These are phyloP conservation scores for Epichloe sibirici DNA, from an alignment of 2,329 filamentous ascomycete genomes.

Conservation along the genomic window DNA sequence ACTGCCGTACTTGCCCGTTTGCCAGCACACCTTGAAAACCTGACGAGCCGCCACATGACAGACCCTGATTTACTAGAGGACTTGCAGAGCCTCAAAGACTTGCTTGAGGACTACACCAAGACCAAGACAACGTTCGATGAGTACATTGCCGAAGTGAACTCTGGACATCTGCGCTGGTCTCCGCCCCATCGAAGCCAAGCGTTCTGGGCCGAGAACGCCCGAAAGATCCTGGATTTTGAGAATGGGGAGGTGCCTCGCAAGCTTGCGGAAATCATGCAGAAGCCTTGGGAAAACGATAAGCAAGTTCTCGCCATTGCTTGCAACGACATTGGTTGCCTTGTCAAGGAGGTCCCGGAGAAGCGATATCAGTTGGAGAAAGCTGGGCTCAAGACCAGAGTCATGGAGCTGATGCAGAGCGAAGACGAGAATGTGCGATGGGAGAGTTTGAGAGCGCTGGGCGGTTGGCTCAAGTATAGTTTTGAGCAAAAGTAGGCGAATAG, in stretches of 20 bases:
- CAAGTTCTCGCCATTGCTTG: slow-evolving; percentile 86
- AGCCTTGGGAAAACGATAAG: slow-evolving; percentile 66
- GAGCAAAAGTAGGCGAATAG: slow-evolving; percentile 24
- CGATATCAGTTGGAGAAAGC: slow-evolving; percentile 68
- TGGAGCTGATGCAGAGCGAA: slow-evolving; percentile 84
- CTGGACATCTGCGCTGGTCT: slow-evolving; percentile 84
- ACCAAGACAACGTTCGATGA: slow-evolving; percentile 74
- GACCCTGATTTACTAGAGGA: slow-evolving; percentile 55
- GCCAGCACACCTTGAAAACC: slow-evolving; percentile 52
- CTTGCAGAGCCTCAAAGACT: slow-evolving; percentile 45
- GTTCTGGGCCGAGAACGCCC: slow-evolving; percentile 88
- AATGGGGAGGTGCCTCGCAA: slow-evolving; percentile 68
- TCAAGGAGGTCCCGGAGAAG: slow-evolving; percentile 82
- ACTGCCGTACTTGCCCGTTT: slow-evolving; percentile 78
- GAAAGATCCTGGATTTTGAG: slow-evolving; percentile 72
- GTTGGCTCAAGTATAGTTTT: slow-evolving; percentile 54
- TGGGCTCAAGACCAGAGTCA: slow-evolving; percentile 74
- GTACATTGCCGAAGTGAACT: slow-evolving; percentile 75
- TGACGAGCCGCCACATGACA: slow-evolving; percentile 48
- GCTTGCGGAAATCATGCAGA: slow-evolving; percentile 70
- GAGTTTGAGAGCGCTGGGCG: slow-evolving; percentile 68
- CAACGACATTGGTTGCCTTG: slow-evolving; percentile 80
- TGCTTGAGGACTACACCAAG: slow-evolving; percentile 55
- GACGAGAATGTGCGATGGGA: slow-evolving; percentile 90
- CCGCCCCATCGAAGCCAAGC: slow-evolving; percentile 75